Evolutionary conservation across 305 asterid species (phyloP), one percentile per base, ranked within the genome.

Genomic region (Fraxinus platypoda): DNA sequence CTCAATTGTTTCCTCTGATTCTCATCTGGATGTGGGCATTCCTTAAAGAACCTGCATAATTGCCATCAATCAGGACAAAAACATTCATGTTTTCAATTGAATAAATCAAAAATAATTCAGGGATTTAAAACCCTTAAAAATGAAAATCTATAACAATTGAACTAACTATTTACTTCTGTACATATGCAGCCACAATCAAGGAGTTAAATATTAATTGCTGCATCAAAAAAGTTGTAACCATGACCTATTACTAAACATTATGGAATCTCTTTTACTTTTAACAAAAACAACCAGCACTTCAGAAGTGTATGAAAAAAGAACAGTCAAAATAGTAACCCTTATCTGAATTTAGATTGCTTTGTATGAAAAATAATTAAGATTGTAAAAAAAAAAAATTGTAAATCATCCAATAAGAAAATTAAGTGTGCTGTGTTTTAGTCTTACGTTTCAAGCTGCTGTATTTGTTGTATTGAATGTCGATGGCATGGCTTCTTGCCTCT

Each of bases 21-120:
- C 85, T 90, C 91, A 82, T 90, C 90, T 6, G 98, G 98, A 72
- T 89, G 90, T 0, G 93, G 97, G 79, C 89, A 88, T n/a, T 90
- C 87, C 83, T 88, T 95, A 84, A 89, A 93, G 85, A 87, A 88
- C 82, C 98, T 95, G 49, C 85, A 89, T 75, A 7, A 73, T 82
- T 68, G 54, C 11, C 80, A 77, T 19, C 49, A 49, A 52, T 70
- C 38, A 75, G 25, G 43, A 71, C 28, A n/a, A 57, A 19, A 64
- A 17, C 30, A 64, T 64, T 64, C 34, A 64, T 64, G 72, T 21
- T 21, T 25, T 64, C n/a, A 64, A 64, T 3, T 64, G 28, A 57
- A 57, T 6, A 19, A 19, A 19, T 6, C 68, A 57, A 38, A 2
- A 13, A 19, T 8, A 11, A 15, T 64, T 23, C 30, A 57, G 6